A percentile compares a stretch with the other conserved stretches of the same genome.
These are phyloP conservation scores for Smittium culicis DNA, from an alignment of 371 early-diverging fungal species.

Conservation along the genomic window DNA sequence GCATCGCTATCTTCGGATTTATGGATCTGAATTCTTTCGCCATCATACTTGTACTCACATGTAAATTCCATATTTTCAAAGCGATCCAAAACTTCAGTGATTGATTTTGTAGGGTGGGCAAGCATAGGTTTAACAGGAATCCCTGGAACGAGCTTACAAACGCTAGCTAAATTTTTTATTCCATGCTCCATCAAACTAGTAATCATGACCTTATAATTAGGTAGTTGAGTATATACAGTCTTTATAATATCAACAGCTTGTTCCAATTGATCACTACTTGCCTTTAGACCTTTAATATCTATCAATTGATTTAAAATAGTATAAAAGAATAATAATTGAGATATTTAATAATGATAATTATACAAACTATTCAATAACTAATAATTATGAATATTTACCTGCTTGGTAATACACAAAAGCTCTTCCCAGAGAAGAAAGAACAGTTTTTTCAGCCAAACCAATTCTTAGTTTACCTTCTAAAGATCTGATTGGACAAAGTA, in stretches of 20 bases:
- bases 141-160: slow-evolving; percentile 82
- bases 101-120: slow-evolving; percentile 95
- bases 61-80: slow-evolving; percentile 86
- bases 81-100: slow-evolving; percentile 86
- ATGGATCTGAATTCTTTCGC: slow-evolving; percentile 98
- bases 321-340: not conserved
- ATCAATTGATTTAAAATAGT: not conserved
- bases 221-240: slow-evolving; percentile 65
- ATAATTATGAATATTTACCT: not conserved
- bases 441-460: slow-evolving; percentile 92
- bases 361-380: no score
- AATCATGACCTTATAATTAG: slow-evolving; percentile 78
- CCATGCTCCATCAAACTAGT: slow-evolving; percentile 69
- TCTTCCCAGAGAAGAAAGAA: slow-evolving; percentile 76
- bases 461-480: slow-evolving; percentile 95
- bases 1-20: slow-evolving; percentile 48
- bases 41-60: slow-evolving; percentile 99
- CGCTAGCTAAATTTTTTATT: slow-evolving; percentile 42
- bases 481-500: slow-evolving; percentile 36
- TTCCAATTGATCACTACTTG: slow-evolving; percentile 41
- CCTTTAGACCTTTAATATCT: slow-evolving; percentile 14
- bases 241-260: slow-evolving; percentile 66
- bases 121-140: slow-evolving; percentile 99
- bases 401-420: slow-evolving; percentile 18
- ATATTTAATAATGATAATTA: not conserved